Base-by-base conservation (phyloP, 352 stramenopile species). In the Pythium rhizo-oryzae region DNA sequence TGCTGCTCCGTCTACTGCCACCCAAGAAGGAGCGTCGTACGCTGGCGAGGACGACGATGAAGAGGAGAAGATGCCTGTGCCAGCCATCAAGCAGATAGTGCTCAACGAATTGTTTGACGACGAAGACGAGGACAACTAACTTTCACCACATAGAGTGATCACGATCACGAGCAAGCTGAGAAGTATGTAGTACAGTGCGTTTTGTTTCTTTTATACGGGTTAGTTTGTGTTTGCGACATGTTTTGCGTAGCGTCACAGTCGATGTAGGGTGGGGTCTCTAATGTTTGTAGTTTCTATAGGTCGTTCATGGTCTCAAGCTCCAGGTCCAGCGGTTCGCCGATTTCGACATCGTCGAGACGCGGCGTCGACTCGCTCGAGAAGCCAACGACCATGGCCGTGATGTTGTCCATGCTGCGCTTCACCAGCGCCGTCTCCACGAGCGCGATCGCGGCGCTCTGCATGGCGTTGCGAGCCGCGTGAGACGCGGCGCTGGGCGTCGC, bases 351-450 rank as follows among this genome's bases (percentile, higher is more conserved):
- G 44, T 72, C 65, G 18, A 72, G 54, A 25, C 50, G 59, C 2
- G n/a, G 19, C 4, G 16, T 19, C 18, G 30, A 43, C 3, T 59
- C 50, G n/a, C 25, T 53, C 24, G 66, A 65, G 53, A 72, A 72
- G 53, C 59, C 44, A 23, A 92, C 79, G 52, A 94, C 81, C 76
- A 92, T 90, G 44, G 80, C 82, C 21, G 86, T 93, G 70, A 94
- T 89, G 69, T 94, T 94, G 74, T 94, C 86, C 78, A 89, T 91
- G 63, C 78, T 91, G 64, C 81, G 77, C 66, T 90, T 89, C 28
- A 76, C 57, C 33, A 94, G 65, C 21, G 86, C 86, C 25, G 77
- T 67, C 62, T 94, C 83, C 23, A 94, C 79, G 8, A 94, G 75
- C 46, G 82, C 82, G 28, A 81, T 79, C 1, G 86, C 86, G 8